These are phyloP conservation scores for Colletotrichum eleusines DNA, from an alignment of 2,329 filamentous ascomycete species.

Conservation along the genomic window DNA sequence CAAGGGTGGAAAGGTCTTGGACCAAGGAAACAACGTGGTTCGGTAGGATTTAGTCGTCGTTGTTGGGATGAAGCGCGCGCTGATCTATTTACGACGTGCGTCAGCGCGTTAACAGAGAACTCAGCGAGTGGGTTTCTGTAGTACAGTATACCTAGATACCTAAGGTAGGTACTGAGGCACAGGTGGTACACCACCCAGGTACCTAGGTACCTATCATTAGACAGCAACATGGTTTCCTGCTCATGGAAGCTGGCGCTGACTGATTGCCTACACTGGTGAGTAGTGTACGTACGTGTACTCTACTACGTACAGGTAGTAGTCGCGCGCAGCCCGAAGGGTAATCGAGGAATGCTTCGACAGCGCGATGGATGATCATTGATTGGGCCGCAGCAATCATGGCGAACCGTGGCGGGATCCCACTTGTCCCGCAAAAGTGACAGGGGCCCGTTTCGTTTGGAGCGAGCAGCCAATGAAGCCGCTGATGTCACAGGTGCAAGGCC, in stretches of 20 bases:
- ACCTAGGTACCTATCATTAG: background rate
- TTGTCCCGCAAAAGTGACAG: slow-evolving; percentile 30
- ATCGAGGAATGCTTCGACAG: background rate
- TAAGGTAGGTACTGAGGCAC: too few species aligned
- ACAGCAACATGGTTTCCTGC: background rate
- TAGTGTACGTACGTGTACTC: background rate
- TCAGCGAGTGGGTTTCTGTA: background rate
- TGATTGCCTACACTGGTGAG: too few species aligned
- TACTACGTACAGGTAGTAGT: too few species aligned
- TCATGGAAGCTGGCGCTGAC: background rate
- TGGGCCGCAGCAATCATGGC: slow-evolving; percentile 24
- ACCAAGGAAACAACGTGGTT: slow-evolving; percentile 23
- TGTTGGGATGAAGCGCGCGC: slow-evolving; percentile 40
- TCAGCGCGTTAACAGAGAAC: slow-evolving; percentile 11
- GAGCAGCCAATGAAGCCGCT: slow-evolving; percentile 51
- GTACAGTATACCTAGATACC: background rate
- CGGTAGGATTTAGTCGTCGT: slow-evolving; percentile 11
- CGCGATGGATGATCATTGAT: slow-evolving; percentile 19
- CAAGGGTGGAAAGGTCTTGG: slow-evolving; percentile 15
- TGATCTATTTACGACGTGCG: slow-evolving; percentile 37
- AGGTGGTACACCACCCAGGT: too few species aligned
- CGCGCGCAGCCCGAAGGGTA: background rate
- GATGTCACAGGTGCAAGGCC: slow-evolving; percentile 48
- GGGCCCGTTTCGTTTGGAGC: slow-evolving; percentile 42
- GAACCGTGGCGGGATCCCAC: slow-evolving; percentile 26